phyloP scores from a whole-genome alignment of 768 basidiomycete genomes.

The Tylopilus subfusipes region DNA sequence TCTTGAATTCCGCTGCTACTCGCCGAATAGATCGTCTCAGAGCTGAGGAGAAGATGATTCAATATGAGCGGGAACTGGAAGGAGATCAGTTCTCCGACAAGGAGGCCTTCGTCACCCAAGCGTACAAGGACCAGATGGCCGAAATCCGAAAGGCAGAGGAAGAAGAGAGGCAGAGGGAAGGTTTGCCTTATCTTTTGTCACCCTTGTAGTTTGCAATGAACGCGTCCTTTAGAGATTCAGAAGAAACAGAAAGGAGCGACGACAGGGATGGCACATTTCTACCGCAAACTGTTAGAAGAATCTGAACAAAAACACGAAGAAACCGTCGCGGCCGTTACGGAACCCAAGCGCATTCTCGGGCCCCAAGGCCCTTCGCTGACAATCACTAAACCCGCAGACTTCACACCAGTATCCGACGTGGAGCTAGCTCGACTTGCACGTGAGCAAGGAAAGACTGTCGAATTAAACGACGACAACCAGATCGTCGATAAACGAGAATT shows the following conservation, averaged over 20 bases:
- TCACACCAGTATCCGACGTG: slow-evolving; percentile 61
- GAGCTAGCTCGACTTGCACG: slow-evolving; percentile 69
- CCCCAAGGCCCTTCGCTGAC: slow-evolving; percentile 65
- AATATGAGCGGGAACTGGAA: slow-evolving; percentile 86
- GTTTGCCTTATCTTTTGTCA: slow-evolving; percentile 39
- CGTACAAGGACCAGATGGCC: slow-evolving; percentile 95
- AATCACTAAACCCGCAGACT: slow-evolving; percentile 68
- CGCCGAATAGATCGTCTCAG: slow-evolving; percentile 83
- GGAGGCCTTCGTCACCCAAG: slow-evolving; percentile 96
- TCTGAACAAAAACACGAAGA: slow-evolving; percentile 82
- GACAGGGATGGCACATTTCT: slow-evolving; percentile 86
- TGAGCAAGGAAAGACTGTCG: slow-evolving; percentile 78
- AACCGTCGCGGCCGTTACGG: slow-evolving; percentile 68
- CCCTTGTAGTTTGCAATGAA: not conserved
- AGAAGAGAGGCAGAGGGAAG: slow-evolving; percentile 86
- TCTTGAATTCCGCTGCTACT: slow-evolving; percentile 80
- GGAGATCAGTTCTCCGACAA: slow-evolving; percentile 93
- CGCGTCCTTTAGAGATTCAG: slow-evolving; percentile 41
- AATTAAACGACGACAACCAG: slow-evolving; percentile 95
- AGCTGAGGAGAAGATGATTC: slow-evolving; percentile 98
- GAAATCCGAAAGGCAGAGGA: slow-evolving; percentile 88
- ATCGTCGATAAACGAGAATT: slow-evolving; percentile 95
- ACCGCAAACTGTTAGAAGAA: slow-evolving; percentile 72
- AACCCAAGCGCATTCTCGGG: slow-evolving; percentile 52
- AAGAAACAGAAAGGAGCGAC: slow-evolving; percentile 54